Conservation (phyloP, 768 basidiomycete genomes). For the Leccinum boreale region DNA sequence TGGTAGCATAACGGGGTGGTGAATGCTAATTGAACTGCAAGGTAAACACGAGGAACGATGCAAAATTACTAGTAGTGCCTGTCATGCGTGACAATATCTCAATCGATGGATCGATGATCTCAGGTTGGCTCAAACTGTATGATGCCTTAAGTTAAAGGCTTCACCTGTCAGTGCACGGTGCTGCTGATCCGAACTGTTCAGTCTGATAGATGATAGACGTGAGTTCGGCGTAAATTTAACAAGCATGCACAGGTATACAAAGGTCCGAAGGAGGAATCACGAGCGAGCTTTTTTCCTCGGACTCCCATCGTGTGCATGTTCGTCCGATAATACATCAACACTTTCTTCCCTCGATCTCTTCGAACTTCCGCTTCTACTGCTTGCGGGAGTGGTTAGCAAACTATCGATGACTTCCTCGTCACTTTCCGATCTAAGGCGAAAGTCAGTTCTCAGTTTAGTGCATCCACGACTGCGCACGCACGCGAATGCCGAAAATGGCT, state of each 20-base stretch:
- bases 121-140: neutral
- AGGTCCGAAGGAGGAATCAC: constrained; percentile 1
- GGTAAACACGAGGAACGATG: constrained; percentile 71
- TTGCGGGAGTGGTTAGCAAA: constrained; percentile 23
- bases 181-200: neutral
- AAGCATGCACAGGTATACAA: neutral
- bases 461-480: constrained; percentile 11
- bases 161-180: neutral
- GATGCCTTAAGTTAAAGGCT: neutral
- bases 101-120: constrained; percentile 4
- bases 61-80: neutral
- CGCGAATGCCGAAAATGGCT: constrained; percentile 22
- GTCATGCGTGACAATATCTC: neutral
- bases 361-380: constrained; percentile 12
- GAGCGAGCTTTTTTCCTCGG: constrained; percentile 15
- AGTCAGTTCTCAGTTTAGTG: neutral
- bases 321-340: neutral
- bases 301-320: neutral
- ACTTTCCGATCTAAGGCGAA: constrained; percentile 15
- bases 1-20: constrained; percentile 23
- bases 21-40: constrained; percentile 36
- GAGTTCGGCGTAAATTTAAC: neutral
- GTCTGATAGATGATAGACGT: neutral
- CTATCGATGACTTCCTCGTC: constrained; percentile 26
- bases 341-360: constrained; percentile 17